These are phyloP conservation scores for Phyllostachys edulis DNA, from an alignment of 176 grass and related monocot genomes.

Conservation along the genomic window DNA sequence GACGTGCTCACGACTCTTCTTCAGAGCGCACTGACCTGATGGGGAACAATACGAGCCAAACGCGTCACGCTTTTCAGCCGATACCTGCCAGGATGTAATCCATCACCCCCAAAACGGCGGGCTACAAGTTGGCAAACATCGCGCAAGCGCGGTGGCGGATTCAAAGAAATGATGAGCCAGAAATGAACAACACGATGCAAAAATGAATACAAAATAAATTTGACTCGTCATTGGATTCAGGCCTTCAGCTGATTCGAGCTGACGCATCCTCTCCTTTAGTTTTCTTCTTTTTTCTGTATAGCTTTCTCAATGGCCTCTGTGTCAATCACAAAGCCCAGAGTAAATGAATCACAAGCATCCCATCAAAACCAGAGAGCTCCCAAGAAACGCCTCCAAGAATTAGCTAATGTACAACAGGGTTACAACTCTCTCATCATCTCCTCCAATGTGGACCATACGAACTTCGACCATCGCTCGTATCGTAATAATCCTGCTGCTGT, in stretches of 20 bases:
- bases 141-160: not conserved
- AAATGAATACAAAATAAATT: not conserved
- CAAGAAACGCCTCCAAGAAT: conserved; percentile 13
- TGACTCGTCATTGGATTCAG: not conserved
- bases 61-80: not conserved
- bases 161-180: not conserved
- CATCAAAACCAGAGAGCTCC: conserved; percentile 13
- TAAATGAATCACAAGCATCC: conserved; percentile 25
- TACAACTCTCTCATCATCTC: conserved; percentile 23
- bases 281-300: not conserved
- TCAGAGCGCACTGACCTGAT: not conserved
- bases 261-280: not conserved
- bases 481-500: conserved; percentile 41
- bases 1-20: not conserved
- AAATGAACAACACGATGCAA: not conserved
- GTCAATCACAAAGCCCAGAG: conserved; percentile 35
- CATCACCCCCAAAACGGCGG: not conserved
- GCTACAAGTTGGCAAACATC: not conserved
- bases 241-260: not conserved
- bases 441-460: conserved; percentile 30
- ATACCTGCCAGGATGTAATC: not conserved
- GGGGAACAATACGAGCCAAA: not conserved
- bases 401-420: conserved; percentile 32
- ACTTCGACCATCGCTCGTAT: conserved; percentile 19
- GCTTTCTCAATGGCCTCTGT: conserved; percentile 18